These are phyloP conservation scores for Eucalyptus globulus DNA, from an alignment of 345 rosid species.

Conservation along the genomic window DNA sequence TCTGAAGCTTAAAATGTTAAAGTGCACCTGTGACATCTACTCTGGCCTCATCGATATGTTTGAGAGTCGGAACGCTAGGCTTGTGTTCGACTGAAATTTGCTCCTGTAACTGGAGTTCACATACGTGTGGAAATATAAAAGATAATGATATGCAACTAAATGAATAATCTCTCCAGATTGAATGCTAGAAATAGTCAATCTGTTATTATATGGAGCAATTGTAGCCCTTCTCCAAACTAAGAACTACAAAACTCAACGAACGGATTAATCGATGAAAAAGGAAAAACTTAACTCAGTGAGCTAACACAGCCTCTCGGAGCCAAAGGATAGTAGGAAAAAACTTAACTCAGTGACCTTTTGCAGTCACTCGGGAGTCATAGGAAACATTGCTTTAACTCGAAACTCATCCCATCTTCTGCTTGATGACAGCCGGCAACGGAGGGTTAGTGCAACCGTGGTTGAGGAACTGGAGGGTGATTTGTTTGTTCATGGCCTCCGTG, in stretches of 20 bases:
- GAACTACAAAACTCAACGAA: neutral
- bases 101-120: neutral
- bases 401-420: neutral
- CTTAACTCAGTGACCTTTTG: neutral
- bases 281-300: neutral
- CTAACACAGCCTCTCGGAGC: neutral
- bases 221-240: neutral
- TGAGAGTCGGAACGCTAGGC: neutral
- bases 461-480: conserved; percentile 11
- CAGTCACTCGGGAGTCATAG: neutral
- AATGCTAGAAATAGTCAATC: neutral
- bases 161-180: neutral
- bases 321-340: neutral
- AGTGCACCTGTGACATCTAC: neutral
- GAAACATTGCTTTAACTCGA: neutral
- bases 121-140: neutral
- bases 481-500: conserved; percentile 22
- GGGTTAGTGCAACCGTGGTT: conserved; percentile 14
- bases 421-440: conserved; percentile 3
- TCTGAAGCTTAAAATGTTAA: neutral
- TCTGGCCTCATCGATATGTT: neutral
- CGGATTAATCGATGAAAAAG: neutral
- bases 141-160: neutral
- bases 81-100: neutral
- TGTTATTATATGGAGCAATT: neutral